A percentile compares a stretch with the other conserved stretches of the same genome.
Evolutionary conservation across 139 green algal species (phyloP).

Genomic region (Dunaliella sp.): DNA sequence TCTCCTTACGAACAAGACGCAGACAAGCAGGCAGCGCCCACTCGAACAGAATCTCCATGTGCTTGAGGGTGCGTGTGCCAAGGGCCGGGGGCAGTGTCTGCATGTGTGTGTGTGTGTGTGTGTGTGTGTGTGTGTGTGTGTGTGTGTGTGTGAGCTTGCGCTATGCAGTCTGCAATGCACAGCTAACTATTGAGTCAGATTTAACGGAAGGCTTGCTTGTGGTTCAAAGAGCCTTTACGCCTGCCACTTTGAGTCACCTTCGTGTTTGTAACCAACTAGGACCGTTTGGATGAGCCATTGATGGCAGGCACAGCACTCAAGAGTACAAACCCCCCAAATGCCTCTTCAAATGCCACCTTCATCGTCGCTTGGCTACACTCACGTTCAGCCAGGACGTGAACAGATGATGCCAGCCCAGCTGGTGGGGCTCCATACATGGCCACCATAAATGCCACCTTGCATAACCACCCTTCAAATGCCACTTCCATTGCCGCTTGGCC

Average conservation of each 20-base stretch:
- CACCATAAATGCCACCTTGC: too few species aligned
- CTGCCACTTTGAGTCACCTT: background rate
- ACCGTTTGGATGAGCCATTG: too few species aligned
- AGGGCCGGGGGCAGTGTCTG: constrained; percentile 46
- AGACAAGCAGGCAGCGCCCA: constrained; percentile 64
- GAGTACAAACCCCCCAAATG: too few species aligned
- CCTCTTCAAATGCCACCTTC: too few species aligned
- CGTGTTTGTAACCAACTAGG: too few species aligned
- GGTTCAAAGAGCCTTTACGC: background rate
- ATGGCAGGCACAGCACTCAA: too few species aligned
- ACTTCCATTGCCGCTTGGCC: too few species aligned
- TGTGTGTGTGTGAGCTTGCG: too few species aligned
- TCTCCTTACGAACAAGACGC: constrained; percentile 49
- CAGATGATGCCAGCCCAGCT: constrained; percentile 3
- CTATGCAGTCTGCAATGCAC: constrained; percentile 36
- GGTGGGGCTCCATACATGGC: too few species aligned
- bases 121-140: too few species aligned
- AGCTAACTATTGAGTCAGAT: background rate
- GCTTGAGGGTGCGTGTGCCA: constrained; percentile 19
- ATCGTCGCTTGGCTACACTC: background rate
- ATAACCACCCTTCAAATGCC: too few species aligned
- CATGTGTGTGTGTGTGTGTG: too few species aligned
- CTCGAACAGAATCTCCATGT: constrained; percentile 59
- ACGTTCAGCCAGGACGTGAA: constrained; percentile 8
- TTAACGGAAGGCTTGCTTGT: background rate